A percentile compares a stretch with the other conserved stretches of the same genome.
Conservation (phyloP, 352 stramenopile genomes). For the Phytophthora palmivora region DNA sequence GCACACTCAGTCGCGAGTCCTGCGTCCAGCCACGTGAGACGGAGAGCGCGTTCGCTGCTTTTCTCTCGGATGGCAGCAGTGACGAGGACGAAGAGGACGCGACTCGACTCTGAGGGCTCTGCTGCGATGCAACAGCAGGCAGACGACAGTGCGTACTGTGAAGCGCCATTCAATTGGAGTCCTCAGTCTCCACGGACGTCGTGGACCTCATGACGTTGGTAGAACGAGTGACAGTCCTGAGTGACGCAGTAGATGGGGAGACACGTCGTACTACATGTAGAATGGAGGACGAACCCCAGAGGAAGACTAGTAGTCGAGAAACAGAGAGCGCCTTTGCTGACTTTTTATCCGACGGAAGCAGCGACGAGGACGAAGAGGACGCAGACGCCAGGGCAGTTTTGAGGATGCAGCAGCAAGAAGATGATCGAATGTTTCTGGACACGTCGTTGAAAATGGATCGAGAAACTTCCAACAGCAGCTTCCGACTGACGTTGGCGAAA, state of each 20-base stretch:
- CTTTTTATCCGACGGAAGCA: conserved; percentile 51
- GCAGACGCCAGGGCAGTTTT: conserved; percentile 30
- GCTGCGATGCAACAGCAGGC: conserved; percentile 56
- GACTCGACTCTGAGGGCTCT: conserved; percentile 27
- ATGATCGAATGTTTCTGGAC: conserved; percentile 54
- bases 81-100: conserved; percentile 45
- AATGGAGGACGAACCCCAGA: not conserved
- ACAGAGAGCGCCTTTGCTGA: conserved; percentile 37
- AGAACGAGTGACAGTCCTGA: not conserved
- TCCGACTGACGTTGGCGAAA: conserved; percentile 23
- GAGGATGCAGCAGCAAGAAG: conserved; percentile 61
- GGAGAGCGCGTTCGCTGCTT: conserved; percentile 41
- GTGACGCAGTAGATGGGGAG: too few species aligned
- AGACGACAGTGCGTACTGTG: conserved; percentile 52
- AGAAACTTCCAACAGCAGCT: conserved; percentile 27
- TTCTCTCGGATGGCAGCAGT: conserved; percentile 48
- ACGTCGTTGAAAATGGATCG: conserved; percentile 39
- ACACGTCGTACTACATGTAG: too few species aligned
- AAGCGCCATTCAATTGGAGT: conserved; percentile 17
- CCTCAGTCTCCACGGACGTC: not conserved
- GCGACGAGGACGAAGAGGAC: conserved; percentile 43
- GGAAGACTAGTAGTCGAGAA: conserved; percentile 17
- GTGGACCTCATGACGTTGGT: conserved; percentile 10
- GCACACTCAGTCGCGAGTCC: conserved; percentile 24
- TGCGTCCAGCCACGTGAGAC: conserved; percentile 7